These are phyloP conservation scores for Iris pallida DNA, from an alignment of 116 monocot species.

Conservation along the genomic window DNA sequence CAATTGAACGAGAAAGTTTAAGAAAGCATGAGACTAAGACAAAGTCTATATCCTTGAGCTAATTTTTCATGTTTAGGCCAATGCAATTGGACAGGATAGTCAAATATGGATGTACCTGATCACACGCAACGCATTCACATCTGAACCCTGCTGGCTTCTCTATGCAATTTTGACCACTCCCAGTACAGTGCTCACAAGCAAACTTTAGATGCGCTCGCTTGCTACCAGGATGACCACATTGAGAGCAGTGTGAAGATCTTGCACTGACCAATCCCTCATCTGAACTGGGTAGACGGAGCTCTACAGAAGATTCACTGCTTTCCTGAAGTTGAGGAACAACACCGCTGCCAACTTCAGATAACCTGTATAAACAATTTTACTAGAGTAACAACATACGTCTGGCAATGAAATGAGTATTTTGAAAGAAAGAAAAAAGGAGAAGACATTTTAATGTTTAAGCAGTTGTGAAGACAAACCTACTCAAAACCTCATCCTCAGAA, in stretches of 20 bases:
- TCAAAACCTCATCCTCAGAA: conserved; percentile 66
- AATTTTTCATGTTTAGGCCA: no score
- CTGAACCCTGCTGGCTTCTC: conserved; percentile 66
- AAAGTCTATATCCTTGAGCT: no score
- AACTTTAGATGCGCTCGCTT: conserved; percentile 50
- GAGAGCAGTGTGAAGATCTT: conserved; percentile 69
- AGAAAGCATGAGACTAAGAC: no score
- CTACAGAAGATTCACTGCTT: conserved; percentile 9
- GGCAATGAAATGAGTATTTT: no score
- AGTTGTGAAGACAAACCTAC: conserved; percentile 40
- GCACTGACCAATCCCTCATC: conserved; percentile 15
- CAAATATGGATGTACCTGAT: conserved; percentile 33
- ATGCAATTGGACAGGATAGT: no score
- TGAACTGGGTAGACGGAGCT: conserved; percentile 16
- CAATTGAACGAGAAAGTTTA: no score
- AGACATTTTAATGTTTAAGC: background rate
- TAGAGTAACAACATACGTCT: background rate
- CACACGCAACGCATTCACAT: conserved; percentile 65
- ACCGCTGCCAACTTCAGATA: conserved; percentile 68
- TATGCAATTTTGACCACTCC: conserved; percentile 48
- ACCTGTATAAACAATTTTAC: conserved; percentile 34
- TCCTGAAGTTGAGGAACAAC: conserved; percentile 13
- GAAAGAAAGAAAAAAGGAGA: background rate
- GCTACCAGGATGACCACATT: conserved; percentile 88
- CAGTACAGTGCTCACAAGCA: conserved; percentile 58